phyloP scores from a whole-genome alignment of 495 filamentous ascomycete species.

The Talaromyces borbonicus region DNA sequence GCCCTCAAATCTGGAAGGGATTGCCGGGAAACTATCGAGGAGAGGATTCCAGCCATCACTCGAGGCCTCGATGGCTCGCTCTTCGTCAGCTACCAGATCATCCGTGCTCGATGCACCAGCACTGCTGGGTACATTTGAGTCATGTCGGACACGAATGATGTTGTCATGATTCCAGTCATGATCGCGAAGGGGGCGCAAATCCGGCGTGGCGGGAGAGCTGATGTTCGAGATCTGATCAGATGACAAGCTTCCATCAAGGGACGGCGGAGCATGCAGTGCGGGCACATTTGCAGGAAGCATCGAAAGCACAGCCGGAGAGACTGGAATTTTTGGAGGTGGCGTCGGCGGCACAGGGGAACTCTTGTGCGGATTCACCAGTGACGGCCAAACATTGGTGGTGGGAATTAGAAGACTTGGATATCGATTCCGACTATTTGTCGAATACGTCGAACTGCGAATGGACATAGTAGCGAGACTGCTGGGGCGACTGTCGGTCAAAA shows the following conservation, averaged over 20 bases:
- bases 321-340: constrained; percentile 62
- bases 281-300: constrained; percentile 60
- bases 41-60: constrained; percentile 30
- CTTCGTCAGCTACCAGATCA: constrained; percentile 14
- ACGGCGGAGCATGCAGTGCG: constrained; percentile 69
- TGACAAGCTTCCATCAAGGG: constrained; percentile 75
- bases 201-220: constrained; percentile 73
- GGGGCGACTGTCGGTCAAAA: constrained; percentile 25
- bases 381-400: constrained; percentile 46
- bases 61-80: constrained; percentile 26
- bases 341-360: constrained; percentile 66
- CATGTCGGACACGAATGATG: constrained; percentile 18
- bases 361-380: constrained; percentile 42
- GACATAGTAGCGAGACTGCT: constrained; percentile 30
- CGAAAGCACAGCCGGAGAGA: constrained; percentile 63
- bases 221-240: constrained; percentile 75
- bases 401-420: constrained; percentile 71
- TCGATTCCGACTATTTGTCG: constrained; percentile 34
- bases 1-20: constrained; percentile 15
- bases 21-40: constrained; percentile 28
- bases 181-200: constrained; percentile 48
- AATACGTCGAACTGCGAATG: constrained; percentile 28
- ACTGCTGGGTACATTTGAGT: constrained; percentile 13
- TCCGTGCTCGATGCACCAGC: constrained; percentile 12
- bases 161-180: constrained; percentile 30